Conservation (phyloP, 257 asterid genomes). For the Solanum sejunctum region DNA sequence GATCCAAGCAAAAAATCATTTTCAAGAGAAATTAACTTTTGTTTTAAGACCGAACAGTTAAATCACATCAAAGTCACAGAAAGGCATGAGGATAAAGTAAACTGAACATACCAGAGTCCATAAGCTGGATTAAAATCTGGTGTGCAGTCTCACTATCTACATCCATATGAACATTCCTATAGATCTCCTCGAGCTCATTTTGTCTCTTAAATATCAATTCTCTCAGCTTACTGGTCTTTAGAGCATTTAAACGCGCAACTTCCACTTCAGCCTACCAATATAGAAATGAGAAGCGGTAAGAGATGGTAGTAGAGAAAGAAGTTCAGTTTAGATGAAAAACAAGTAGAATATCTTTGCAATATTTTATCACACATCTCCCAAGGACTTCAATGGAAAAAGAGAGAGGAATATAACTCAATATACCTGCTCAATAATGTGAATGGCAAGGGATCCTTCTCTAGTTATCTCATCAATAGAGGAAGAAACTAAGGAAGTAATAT, state of each 20-base stretch:
- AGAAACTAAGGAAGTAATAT: conserved; percentile 29
- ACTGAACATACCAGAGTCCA: conserved; percentile 44
- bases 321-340: neutral
- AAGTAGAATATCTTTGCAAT: neutral
- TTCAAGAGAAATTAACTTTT: neutral
- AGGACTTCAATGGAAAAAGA: neutral
- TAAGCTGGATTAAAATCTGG: conserved; percentile 26
- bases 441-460: conserved; percentile 47
- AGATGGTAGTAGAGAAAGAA: neutral
- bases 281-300: conserved; percentile 2
- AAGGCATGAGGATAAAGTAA: neutral
- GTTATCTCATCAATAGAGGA: conserved; percentile 26
- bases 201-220: conserved; percentile 66
- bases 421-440: conserved; percentile 57
- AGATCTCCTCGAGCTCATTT: conserved; percentile 58
- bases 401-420: neutral
- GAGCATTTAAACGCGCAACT: conserved; percentile 39
- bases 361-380: neutral
- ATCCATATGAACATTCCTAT: conserved; percentile 50
- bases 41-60: neutral
- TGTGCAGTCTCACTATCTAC: conserved; percentile 40
- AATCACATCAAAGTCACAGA: neutral
- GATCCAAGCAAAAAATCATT: neutral
- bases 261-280: conserved; percentile 46
- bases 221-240: conserved; percentile 59